phyloP scores from a whole-genome alignment of 345 rosid species.

The Zanthoxylum bungeanum region DNA sequence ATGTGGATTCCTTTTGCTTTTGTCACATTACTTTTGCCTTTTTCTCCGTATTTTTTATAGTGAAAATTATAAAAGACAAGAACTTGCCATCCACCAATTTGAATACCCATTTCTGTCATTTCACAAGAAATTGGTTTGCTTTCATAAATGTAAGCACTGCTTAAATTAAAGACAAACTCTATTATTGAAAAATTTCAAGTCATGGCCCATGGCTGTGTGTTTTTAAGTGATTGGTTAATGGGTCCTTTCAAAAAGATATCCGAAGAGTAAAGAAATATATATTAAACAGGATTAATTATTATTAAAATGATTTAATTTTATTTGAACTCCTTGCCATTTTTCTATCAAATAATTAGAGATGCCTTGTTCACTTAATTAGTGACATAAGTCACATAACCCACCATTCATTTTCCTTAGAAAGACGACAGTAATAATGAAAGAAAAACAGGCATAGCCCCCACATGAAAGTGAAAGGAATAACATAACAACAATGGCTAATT shows the following conservation, averaged over 20 bases:
- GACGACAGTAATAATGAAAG: too few species aligned
- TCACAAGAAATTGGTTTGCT: neutral
- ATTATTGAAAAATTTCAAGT: neutral
- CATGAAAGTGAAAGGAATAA: neutral
- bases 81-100: neutral
- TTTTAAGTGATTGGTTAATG: neutral
- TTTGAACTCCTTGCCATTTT: too few species aligned
- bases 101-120: neutral
- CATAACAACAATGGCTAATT: too few species aligned
- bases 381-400: too few species aligned
- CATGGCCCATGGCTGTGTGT: neutral
- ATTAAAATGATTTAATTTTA: too few species aligned
- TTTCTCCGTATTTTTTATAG: neutral
- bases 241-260: neutral
- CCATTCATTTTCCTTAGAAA: too few species aligned
- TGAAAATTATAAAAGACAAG: too few species aligned
- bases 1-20: neutral
- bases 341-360: neutral
- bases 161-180: neutral
- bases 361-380: neutral
- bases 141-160: neutral
- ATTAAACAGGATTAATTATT: too few species aligned
- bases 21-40: neutral
- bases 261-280: too few species aligned
- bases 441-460: neutral